A percentile compares a stretch with the other conserved stretches of the same genome.
Conservation (phyloP, 257 asterid species). For the Cynanchum wilfordii region DNA sequence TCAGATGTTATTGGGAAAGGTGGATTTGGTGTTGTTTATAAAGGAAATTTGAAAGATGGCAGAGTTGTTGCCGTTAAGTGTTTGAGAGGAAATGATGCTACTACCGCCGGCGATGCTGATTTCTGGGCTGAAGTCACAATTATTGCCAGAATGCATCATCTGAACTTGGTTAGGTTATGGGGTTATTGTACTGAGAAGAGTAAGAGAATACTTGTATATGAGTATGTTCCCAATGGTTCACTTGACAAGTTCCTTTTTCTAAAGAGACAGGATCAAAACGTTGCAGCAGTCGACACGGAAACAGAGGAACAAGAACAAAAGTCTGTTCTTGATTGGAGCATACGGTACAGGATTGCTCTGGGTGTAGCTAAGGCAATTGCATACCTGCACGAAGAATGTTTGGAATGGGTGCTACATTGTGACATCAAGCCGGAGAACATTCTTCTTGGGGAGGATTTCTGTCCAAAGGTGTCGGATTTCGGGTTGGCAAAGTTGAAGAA, state of each 20-base stretch:
- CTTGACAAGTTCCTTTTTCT: slow-evolving; percentile 68
- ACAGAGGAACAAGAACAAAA: slow-evolving; percentile 11
- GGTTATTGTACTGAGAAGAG: slow-evolving; percentile 92
- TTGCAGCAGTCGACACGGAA: not conserved
- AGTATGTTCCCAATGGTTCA: slow-evolving; percentile 75
- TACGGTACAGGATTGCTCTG: slow-evolving; percentile 68
- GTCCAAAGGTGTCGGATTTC: slow-evolving; percentile 89
- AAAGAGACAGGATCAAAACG: slow-evolving; percentile 11
- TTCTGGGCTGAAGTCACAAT: slow-evolving; percentile 88
- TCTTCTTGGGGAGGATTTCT: slow-evolving; percentile 73
- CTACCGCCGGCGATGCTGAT: slow-evolving; percentile 64
- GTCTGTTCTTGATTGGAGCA: slow-evolving; percentile 67
- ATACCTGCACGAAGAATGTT: slow-evolving; percentile 81
- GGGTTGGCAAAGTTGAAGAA: slow-evolving; percentile 80
- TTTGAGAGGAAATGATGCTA: slow-evolving; percentile 31
- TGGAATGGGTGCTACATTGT: slow-evolving; percentile 88
- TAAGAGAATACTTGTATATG: slow-evolving; percentile 57
- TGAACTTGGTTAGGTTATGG: slow-evolving; percentile 76
- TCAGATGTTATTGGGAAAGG: slow-evolving; percentile 64
- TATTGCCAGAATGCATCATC: slow-evolving; percentile 90
- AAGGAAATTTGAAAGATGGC: slow-evolving; percentile 68
- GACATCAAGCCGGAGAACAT: slow-evolving; percentile 93
- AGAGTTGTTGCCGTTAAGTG: slow-evolving; percentile 73
- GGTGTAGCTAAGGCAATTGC: slow-evolving; percentile 95
- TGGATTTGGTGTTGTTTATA: slow-evolving; percentile 69